phyloP scores from a whole-genome alignment of 2,329 filamentous ascomycete genomes.

The Clonostachys chloroleuca region DNA sequence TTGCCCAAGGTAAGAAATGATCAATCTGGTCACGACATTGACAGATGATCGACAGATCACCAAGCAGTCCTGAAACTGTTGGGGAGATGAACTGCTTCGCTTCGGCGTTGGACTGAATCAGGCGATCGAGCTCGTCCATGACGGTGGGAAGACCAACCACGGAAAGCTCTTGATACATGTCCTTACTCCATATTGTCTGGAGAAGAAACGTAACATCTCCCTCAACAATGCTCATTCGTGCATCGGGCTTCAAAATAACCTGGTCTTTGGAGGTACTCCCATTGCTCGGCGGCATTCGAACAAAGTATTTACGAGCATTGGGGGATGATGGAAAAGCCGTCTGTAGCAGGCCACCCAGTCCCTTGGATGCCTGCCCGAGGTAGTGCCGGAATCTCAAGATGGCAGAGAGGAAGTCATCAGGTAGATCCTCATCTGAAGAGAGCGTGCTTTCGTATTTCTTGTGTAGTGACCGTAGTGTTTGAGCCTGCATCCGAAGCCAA shows the following conservation, averaged over 20 bases:
- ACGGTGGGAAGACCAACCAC: slow-evolving; percentile 20
- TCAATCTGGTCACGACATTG: too few relatives aligned
- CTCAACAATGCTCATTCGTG: background rate
- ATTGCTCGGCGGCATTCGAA: too few relatives aligned
- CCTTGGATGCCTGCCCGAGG: slow-evolving; percentile 23
- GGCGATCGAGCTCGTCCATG: slow-evolving; percentile 43
- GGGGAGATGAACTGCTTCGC: background rate
- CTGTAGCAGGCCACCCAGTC: slow-evolving; percentile 2
- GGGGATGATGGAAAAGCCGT: too few relatives aligned
- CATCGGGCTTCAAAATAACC: too few relatives aligned
- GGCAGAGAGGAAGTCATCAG: slow-evolving; percentile 21
- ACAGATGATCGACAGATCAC: background rate
- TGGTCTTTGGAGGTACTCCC: too few relatives aligned
- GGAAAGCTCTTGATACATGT: background rate
- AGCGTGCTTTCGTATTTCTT: too few relatives aligned
- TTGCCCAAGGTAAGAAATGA: too few relatives aligned
- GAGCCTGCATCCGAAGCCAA: slow-evolving; percentile 24
- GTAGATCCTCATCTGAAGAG: slow-evolving; percentile 16
- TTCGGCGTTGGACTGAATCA: slow-evolving; percentile 28
- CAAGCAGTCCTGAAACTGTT: background rate
- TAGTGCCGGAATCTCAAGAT: slow-evolving; percentile 33
- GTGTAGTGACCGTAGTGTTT: background rate
- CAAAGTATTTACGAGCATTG: too few relatives aligned
- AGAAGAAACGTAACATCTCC: background rate
- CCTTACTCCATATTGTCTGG: background rate